Evolutionary conservation across 441 rosid genomes (phyloP).

Genomic region (Gossypium trilobum): DNA sequence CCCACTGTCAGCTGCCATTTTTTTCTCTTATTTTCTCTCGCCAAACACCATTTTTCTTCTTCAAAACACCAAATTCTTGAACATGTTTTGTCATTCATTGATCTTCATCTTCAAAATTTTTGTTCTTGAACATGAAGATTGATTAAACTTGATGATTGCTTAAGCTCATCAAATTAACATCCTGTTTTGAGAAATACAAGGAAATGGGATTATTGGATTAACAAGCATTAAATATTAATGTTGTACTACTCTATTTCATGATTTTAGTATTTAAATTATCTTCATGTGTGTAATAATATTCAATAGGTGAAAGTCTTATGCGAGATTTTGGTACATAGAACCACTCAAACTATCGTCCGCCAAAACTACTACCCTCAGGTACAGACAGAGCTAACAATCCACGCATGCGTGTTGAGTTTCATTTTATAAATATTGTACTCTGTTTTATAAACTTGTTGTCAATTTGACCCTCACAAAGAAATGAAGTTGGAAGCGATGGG

Average conservation of each 20-base stretch:
- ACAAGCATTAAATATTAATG: neutral
- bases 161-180: neutral
- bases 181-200: neutral
- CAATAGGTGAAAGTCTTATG: slow-evolving; percentile 24
- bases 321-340: slow-evolving; percentile 28
- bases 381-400: neutral
- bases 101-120: neutral
- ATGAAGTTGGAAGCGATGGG: neutral
- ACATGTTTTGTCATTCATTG: neutral
- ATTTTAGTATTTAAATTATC: neutral
- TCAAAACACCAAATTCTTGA: too few relatives aligned
- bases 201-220: neutral
- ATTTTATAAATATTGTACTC: too few relatives aligned
- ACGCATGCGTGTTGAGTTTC: neutral
- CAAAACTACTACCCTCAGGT: slow-evolving; percentile 27
- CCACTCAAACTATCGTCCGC: slow-evolving; percentile 23
- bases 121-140: neutral
- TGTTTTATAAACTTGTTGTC: neutral
- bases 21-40: too few relatives aligned
- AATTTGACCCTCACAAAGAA: neutral
- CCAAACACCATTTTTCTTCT: too few relatives aligned
- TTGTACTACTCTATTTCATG: neutral
- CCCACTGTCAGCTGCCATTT: too few relatives aligned
- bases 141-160: neutral
- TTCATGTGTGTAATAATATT: neutral